Evolutionary conservation across 768 basidiomycete species (phyloP).

Genomic region (Crassisporium funariophilum): DNA sequence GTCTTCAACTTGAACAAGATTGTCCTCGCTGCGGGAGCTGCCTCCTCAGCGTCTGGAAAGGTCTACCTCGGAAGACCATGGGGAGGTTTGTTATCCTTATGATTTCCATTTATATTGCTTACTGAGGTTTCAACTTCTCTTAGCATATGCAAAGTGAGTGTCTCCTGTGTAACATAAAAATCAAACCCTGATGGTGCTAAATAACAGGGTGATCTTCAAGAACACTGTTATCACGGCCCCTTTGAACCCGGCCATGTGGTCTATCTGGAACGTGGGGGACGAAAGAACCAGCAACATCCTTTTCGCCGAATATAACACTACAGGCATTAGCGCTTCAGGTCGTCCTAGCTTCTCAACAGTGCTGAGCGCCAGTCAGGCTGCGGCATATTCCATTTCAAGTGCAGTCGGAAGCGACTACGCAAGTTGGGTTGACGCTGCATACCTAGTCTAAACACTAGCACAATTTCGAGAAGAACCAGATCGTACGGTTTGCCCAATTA

Average conservation of each 20-base stretch:
- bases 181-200: background rate
- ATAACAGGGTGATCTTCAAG: constrained; percentile 30
- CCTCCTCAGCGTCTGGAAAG: constrained; percentile 33
- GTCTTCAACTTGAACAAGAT: constrained; percentile 42
- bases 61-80: constrained; percentile 47
- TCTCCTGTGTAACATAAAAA: constrained; percentile 6
- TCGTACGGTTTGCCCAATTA: no score
- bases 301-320: constrained; percentile 47
- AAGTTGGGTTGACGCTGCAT: constrained; percentile 33
- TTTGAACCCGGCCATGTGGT: constrained; percentile 47
- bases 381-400: constrained; percentile 38
- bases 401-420: constrained; percentile 46
- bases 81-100: constrained; percentile 31
- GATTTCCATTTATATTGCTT: background rate
- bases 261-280: constrained; percentile 42
- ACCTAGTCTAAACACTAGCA: constrained; percentile 12
- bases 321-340: constrained; percentile 36
- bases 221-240: constrained; percentile 43
- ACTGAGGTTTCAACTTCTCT: background rate
- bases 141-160: constrained; percentile 10
- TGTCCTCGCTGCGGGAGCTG: constrained; percentile 36
- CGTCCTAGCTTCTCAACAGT: constrained; percentile 43
- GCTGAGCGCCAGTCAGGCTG: constrained; percentile 36
- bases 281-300: constrained; percentile 41
- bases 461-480: no score